Conservation (phyloP, 306 rosid species). For the Acacia acuminata region DNA sequence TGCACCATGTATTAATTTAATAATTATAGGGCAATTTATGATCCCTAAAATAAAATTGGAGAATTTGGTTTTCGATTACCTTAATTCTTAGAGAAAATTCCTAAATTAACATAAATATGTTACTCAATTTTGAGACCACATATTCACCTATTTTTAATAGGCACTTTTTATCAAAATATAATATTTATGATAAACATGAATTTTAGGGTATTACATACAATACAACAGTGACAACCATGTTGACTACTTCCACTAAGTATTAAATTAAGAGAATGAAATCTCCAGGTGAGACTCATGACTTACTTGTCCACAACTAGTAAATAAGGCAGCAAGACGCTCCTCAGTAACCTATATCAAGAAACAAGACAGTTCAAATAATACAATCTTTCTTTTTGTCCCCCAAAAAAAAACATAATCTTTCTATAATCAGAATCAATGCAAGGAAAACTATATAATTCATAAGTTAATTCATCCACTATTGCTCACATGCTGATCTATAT, state of each 20-base stretch:
- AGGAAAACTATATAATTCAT: background rate
- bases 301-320: slow-evolving; percentile 75
- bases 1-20: too few species aligned
- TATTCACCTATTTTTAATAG: too few species aligned
- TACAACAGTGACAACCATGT: background rate
- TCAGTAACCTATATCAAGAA: slow-evolving; percentile 60
- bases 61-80: too few species aligned
- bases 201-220: too few species aligned
- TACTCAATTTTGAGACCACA: too few species aligned
- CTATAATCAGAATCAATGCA: background rate
- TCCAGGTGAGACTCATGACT: slow-evolving; percentile 30
- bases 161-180: too few species aligned
- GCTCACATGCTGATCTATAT: slow-evolving; percentile 78
- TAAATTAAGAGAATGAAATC: background rate
- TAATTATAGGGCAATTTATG: too few species aligned
- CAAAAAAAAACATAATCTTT: background rate
- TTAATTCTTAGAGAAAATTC: too few species aligned
- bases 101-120: too few species aligned
- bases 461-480: background rate
- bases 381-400: background rate
- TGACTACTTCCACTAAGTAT: slow-evolving; percentile 7
- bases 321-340: slow-evolving; percentile 82
- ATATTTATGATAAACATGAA: too few species aligned
- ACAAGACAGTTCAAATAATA: slow-evolving; percentile 20
- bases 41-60: too few species aligned